These are phyloP conservation scores for Auricularia sp. DNA, from an alignment of 768 basidiomycete genomes.

Conservation along the genomic window DNA sequence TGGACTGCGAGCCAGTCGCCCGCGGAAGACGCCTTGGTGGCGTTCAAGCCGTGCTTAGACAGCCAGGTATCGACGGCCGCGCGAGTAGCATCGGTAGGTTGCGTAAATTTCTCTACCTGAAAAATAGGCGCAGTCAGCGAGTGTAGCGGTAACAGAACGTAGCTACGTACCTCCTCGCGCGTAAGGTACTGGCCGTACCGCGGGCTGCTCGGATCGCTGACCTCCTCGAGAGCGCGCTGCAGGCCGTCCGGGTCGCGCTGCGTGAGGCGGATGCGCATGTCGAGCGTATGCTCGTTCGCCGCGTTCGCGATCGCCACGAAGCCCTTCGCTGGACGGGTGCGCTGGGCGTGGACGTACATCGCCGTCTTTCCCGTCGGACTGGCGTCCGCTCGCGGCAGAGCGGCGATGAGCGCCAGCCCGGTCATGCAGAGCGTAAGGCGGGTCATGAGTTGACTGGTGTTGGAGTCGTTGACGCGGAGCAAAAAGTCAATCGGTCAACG, in stretches of 20 bases:
- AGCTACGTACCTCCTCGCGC: not conserved
- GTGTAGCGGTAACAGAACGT: not conserved
- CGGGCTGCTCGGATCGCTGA: slow-evolving; percentile 9
- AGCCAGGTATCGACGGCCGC: slow-evolving; percentile 19
- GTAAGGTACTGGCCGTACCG: slow-evolving; percentile 10
- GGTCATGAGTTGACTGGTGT: not conserved
- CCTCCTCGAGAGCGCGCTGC: not conserved
- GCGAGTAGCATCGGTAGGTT: slow-evolving; percentile 16
- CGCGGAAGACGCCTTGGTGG: slow-evolving; percentile 14
- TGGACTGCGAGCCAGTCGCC: slow-evolving; percentile 24
- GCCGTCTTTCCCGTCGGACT: not conserved
- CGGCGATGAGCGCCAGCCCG: not conserved
- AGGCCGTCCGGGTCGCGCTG: not conserved
- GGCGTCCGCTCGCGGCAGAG: not conserved
- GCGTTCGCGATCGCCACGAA: not conserved
- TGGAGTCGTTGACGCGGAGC: not conserved
- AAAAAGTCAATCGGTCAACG: slow-evolving; percentile 1
- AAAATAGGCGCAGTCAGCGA: not conserved
- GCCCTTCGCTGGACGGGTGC: not conserved
- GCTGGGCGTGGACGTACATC: not conserved
- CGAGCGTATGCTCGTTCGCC: not conserved
- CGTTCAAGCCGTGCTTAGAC: slow-evolving; percentile 15
- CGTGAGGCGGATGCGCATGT: not conserved
- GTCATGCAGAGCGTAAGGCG: not conserved
- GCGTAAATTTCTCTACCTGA: slow-evolving; percentile 22